These are phyloP conservation scores for Colletotrichum spaethianum DNA, from an alignment of 2,329 filamentous ascomycete genomes.

Conservation along the genomic window DNA sequence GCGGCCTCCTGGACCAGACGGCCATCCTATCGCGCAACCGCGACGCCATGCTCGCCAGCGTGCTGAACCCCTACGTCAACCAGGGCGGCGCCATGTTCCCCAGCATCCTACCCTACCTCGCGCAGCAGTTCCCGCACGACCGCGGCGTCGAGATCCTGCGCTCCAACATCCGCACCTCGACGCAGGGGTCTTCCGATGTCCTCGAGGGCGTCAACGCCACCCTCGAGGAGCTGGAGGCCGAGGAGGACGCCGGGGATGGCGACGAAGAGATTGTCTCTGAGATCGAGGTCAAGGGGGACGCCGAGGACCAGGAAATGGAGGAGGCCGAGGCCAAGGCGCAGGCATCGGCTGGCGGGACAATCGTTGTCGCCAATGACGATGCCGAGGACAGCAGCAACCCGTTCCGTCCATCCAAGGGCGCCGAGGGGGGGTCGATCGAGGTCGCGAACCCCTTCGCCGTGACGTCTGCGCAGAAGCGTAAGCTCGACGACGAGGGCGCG, in stretches of 20 bases:
- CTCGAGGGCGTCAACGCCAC: slow-evolving; percentile 35
- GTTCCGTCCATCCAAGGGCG: slow-evolving; percentile 48
- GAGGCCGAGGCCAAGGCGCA: background rate
- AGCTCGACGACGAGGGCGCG: slow-evolving; percentile 52
- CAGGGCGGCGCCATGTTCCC: slow-evolving; percentile 75
- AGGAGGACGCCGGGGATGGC: slow-evolving; percentile 62
- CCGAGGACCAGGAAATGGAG: slow-evolving; percentile 52
- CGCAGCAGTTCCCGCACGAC: slow-evolving; percentile 73
- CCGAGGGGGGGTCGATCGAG: slow-evolving; percentile 40
- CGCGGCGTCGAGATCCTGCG: slow-evolving; percentile 80
- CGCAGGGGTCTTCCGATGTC: slow-evolving; percentile 23
- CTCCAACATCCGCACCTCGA: slow-evolving; percentile 66
- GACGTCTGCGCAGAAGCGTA: slow-evolving; percentile 56
- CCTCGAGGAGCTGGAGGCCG: slow-evolving; percentile 52
- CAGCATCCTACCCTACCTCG: slow-evolving; percentile 86
- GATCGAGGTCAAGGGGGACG: slow-evolving; percentile 54
- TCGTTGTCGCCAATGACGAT: slow-evolving; percentile 23
- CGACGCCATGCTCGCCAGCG: slow-evolving; percentile 83
- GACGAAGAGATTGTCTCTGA: slow-evolving; percentile 50
- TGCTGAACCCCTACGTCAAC: slow-evolving; percentile 81
- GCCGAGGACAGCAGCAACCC: slow-evolving; percentile 48
- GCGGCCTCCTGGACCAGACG: slow-evolving; percentile 84
- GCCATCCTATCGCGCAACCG: slow-evolving; percentile 80
- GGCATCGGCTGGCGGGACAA: slow-evolving; percentile 2
- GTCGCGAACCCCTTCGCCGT: slow-evolving; percentile 31